Evolutionary conservation across 768 basidiomycete species (phyloP).

Genomic region (Pleurotus eryngii): DNA sequence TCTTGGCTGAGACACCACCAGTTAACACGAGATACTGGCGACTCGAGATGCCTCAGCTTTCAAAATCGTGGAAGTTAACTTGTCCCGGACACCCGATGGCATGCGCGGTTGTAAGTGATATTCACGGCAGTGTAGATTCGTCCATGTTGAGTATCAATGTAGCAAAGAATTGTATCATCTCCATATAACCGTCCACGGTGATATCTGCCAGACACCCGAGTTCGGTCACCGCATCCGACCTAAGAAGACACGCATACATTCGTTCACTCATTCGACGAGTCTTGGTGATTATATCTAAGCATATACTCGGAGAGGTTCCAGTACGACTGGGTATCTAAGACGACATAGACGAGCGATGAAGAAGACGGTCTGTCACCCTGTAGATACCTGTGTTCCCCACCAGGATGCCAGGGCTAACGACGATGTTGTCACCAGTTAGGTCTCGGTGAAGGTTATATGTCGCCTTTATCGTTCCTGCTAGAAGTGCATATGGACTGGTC

Average conservation of each 20-base stretch:
- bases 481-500: constrained; percentile 26
- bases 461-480: constrained; percentile 42
- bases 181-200: constrained; percentile 30
- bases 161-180: constrained; percentile 41
- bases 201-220: constrained; percentile 17
- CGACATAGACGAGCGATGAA: background rate
- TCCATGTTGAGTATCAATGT: constrained; percentile 43
- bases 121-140: constrained; percentile 19
- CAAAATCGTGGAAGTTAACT: background rate
- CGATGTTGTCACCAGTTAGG: constrained; percentile 13
- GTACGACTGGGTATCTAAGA: constrained; percentile 32
- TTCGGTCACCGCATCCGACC: background rate
- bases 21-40: no score
- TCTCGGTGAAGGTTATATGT: constrained; percentile 30
- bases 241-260: constrained; percentile 30
- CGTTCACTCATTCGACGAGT: constrained; percentile 33
- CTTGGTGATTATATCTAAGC: constrained; percentile 45
- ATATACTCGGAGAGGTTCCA: constrained; percentile 34
- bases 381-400: constrained; percentile 33
- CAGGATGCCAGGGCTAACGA: constrained; percentile 28
- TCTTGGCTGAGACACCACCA: no score
- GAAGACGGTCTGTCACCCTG: constrained; percentile 6
- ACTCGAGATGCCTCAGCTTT: no score
- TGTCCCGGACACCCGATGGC: background rate
- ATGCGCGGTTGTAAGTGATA: no score